A percentile compares a stretch with the other conserved stretches of the same genome.
These are phyloP conservation scores for Eucalyptus curtisii DNA, from an alignment of 345 rosid species.

Conservation along the genomic window DNA sequence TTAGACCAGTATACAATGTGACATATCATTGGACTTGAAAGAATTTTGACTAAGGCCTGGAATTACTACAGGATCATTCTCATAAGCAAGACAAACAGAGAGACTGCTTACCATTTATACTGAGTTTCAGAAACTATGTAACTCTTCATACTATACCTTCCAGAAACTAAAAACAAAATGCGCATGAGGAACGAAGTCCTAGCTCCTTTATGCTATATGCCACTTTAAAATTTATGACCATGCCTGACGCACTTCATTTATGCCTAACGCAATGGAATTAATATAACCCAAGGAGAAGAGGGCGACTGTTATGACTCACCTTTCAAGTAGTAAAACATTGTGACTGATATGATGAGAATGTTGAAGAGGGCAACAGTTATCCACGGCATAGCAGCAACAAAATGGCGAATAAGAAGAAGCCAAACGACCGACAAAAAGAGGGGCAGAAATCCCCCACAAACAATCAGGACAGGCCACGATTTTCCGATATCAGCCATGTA, in stretches of 20 bases:
- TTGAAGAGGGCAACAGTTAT: slow-evolving; percentile 80
- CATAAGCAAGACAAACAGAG: background rate
- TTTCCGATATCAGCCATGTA: slow-evolving; percentile 93
- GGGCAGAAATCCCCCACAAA: slow-evolving; percentile 92
- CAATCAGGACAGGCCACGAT: slow-evolving; percentile 91
- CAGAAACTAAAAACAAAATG: background rate
- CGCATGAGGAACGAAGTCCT: background rate
- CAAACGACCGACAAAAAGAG: slow-evolving; percentile 81
- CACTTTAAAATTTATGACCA: background rate
- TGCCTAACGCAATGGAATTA: background rate
- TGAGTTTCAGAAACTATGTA: background rate
- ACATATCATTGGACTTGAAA: background rate
- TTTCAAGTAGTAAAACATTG: slow-evolving; percentile 80
- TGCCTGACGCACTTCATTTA: background rate
- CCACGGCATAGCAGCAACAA: slow-evolving; percentile 98
- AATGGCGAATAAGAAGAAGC: slow-evolving; percentile 85
- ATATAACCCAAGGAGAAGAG: background rate
- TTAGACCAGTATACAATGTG: background rate
- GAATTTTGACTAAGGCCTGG: background rate
- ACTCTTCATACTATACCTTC: background rate
- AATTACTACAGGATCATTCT: background rate
- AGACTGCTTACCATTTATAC: background rate
- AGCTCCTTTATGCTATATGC: background rate
- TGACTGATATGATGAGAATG: slow-evolving; percentile 66
- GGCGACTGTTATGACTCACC: slow-evolving; percentile 20